Evolutionary conservation across 768 basidiomycete species (phyloP).

Genomic region (Lactifluus rugatus): DNA sequence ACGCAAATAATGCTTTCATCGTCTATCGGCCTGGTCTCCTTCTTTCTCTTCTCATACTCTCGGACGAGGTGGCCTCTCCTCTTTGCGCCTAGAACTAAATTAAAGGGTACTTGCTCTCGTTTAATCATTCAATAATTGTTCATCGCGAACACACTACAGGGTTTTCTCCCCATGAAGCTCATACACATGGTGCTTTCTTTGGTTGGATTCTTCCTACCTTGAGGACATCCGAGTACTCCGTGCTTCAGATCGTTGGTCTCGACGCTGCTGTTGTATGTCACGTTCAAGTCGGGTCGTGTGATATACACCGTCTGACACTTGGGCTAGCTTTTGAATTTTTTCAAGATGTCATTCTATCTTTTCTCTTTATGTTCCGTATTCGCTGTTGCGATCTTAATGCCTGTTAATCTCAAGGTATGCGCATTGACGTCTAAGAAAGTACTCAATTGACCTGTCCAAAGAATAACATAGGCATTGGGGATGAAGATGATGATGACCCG

Average conservation of each 20-base stretch:
- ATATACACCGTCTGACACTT: background rate
- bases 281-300: background rate
- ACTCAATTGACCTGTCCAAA: slow-evolving; percentile 47
- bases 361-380: slow-evolving; percentile 82
- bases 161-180: slow-evolving; percentile 90
- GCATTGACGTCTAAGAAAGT: background rate
- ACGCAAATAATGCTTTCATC: slow-evolving; percentile 79
- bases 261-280: slow-evolving; percentile 87
- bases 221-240: slow-evolving; percentile 80
- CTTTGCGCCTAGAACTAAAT: slow-evolving; percentile 88
- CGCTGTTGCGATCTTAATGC: slow-evolving; percentile 82
- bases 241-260: slow-evolving; percentile 91
- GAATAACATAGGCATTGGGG: slow-evolving; percentile 68
- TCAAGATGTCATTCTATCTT: slow-evolving; percentile 89
- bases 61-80: slow-evolving; percentile 81
- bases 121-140: background rate
- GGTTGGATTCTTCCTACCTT: slow-evolving; percentile 96
- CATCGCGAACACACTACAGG: slow-evolving; percentile 35
- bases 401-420: slow-evolving; percentile 83
- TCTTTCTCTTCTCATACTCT: slow-evolving; percentile 83
- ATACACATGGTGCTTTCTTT: slow-evolving; percentile 78
- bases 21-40: slow-evolving; percentile 66
- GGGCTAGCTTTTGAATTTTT: slow-evolving; percentile 81
- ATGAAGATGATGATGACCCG: slow-evolving; percentile 32
- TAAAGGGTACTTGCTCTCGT: slow-evolving; percentile 61